A percentile compares a stretch with the other conserved stretches of the same genome.
Conservation (phyloP, 2,329 filamentous ascomycete genomes). For the Penicillium frequentans region DNA sequence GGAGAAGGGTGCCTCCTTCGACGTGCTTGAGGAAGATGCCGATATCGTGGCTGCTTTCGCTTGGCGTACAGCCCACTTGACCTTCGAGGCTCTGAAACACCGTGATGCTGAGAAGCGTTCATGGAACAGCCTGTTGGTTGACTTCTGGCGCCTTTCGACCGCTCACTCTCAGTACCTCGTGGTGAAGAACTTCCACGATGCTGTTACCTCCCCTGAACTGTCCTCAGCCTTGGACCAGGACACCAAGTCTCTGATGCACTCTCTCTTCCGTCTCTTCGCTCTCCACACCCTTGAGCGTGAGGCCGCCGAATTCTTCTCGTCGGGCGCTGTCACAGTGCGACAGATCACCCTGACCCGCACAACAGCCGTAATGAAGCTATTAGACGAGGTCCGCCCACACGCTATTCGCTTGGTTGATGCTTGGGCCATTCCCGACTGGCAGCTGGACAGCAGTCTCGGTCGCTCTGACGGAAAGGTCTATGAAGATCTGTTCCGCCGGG, state of each 20-base stretch:
- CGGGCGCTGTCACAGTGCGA: constrained; percentile 66
- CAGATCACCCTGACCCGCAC: constrained; percentile 71
- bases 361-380: constrained; percentile 66
- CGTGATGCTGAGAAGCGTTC: constrained; percentile 72
- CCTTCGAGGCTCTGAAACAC: constrained; percentile 73
- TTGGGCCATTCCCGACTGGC: constrained; percentile 78
- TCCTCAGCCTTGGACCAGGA: constrained; percentile 56
- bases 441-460: constrained; percentile 70
- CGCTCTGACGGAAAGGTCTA: constrained; percentile 74
- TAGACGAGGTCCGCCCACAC: constrained; percentile 72
- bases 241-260: constrained; percentile 61
- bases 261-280: constrained; percentile 66
- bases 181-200: constrained; percentile 76
- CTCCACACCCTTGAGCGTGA: constrained; percentile 68
- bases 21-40: constrained; percentile 67
- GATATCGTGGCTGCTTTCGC: constrained; percentile 74
- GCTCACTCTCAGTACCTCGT: constrained; percentile 76
- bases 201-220: constrained; percentile 58
- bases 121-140: constrained; percentile 75
- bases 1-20: constrained; percentile 72
- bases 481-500: constrained; percentile 72
- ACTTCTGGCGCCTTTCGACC: constrained; percentile 74
- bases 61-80: constrained; percentile 72
- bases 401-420: constrained; percentile 70
- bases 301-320: constrained; percentile 71